These are phyloP conservation scores for Penicillium sp. DNA, from an alignment of 2,329 filamentous ascomycete genomes.

Conservation along the genomic window DNA sequence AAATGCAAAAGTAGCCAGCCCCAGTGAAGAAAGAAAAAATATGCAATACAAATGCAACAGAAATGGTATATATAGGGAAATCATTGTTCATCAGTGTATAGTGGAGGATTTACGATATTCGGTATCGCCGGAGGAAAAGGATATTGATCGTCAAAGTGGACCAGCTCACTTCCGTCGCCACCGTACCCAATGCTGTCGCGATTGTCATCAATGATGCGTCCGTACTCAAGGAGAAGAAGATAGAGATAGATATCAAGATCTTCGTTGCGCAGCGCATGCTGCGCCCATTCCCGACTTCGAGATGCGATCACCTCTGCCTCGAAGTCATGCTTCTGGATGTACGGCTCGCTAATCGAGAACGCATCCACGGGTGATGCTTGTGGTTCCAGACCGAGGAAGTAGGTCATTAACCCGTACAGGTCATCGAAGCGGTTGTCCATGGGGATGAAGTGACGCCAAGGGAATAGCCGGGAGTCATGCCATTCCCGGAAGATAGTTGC, in stretches of 20 bases:
- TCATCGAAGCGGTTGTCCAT: constrained; percentile 54
- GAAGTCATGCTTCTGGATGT: constrained; percentile 33
- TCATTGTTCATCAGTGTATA: not conserved
- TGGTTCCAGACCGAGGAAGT: constrained; percentile 48
- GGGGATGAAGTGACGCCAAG: constrained; percentile 55
- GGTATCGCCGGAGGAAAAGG: constrained; percentile 14
- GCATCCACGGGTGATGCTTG: constrained; percentile 6
- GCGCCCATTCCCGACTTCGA: constrained; percentile 40
- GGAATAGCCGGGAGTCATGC: constrained; percentile 53
- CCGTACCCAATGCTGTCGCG: constrained; percentile 60
- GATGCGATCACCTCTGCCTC: constrained; percentile 37
- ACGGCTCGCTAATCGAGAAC: constrained; percentile 14
- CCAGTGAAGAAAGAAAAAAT: not conserved
- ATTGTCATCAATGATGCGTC: constrained; percentile 63
- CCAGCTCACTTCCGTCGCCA: constrained; percentile 30
- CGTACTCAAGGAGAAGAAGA: constrained; percentile 54
- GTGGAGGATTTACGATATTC: constrained; percentile 2
- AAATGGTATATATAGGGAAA: not conserved
- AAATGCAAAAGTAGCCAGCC: not conserved
- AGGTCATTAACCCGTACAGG: constrained; percentile 51
- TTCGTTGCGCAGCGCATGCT: constrained; percentile 38
- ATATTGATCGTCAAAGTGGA: constrained; percentile 15
- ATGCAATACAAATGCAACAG: not conserved
- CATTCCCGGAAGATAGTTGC: constrained; percentile 56
- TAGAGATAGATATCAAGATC: constrained; percentile 63